Base-by-base conservation (phyloP, 2,329 filamentous ascomycete genomes). In the Aspergillus sp. region DNA sequence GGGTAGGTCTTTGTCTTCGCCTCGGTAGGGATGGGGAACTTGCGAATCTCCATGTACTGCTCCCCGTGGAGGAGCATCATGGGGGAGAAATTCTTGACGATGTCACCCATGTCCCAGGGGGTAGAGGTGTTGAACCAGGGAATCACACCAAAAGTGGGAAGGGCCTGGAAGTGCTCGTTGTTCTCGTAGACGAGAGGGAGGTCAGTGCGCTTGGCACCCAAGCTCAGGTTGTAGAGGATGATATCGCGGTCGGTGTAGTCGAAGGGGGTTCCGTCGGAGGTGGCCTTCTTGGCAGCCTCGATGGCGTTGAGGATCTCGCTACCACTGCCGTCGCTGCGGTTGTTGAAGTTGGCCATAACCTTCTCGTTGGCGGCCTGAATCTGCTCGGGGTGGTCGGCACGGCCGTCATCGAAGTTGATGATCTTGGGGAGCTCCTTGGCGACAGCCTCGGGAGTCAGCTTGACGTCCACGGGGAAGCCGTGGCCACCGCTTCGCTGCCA, bases 11-110 rank as follows among this genome's bases (percentile, higher is more conserved):
- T 78, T 54, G 96, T 89, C 60, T 87, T 89, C 54, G 86, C 93
- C 59, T 89, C 85, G 34, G 93, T 97, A 41, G 94, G 94, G 71
- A 98, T 91, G 46, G 95, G 95, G 82, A 89, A 96, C 79, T 94
- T 92, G 75, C 89, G 88, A 73, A 99, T 86, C 81, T 99, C 95
- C 66, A 99, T 91, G 81, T 93, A 99, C 80, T 99, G 95, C 84
- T 99, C 95, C 75, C 95, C 95, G 82, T 99, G 95, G 25, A 99
- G 90, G 54, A 99, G 88, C 93, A 97, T 97, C 92, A 97, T 97
- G 64, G 93, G 94, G 43, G 88, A 92, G 84, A 97, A 99, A 84
- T 98, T 96, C 77, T 93, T 93, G 30, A 98, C 90, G 64, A 99
- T 86, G 60, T 93, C 87, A 73, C 88, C 87, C 71, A 95, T 85